A percentile compares a stretch with the other conserved stretches of the same genome.
Evolutionary conservation across 1,284 basidiomycete species (phyloP).

Genomic region (Puccinia hordei): DNA sequence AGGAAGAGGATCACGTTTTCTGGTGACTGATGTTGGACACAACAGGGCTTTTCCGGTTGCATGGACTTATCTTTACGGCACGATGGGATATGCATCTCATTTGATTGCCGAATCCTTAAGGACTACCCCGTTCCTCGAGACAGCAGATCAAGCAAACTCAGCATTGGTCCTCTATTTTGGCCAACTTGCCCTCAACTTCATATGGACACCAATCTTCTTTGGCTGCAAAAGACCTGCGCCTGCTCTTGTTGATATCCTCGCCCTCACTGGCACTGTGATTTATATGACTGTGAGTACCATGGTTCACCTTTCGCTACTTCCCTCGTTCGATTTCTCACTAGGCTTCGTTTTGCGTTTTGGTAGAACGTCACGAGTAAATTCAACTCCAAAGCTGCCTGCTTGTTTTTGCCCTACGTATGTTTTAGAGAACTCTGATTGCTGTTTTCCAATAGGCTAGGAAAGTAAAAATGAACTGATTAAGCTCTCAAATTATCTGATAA

Average conservation of each 20-base stretch:
- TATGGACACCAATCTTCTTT: slow-evolving; percentile 58
- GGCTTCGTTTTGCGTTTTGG: background rate
- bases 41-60: slow-evolving; percentile 51
- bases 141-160: slow-evolving; percentile 52
- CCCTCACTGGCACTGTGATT: slow-evolving; percentile 56
- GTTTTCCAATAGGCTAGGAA: background rate
- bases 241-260: slow-evolving; percentile 56
- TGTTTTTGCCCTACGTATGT: slow-evolving; percentile 47
- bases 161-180: slow-evolving; percentile 57
- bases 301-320: too few relatives aligned
- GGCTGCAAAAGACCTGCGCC: slow-evolving; percentile 55
- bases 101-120: slow-evolving; percentile 55
- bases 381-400: slow-evolving; percentile 50
- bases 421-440: background rate
- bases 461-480: background rate
- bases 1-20: background rate
- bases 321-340: background rate
- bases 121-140: slow-evolving; percentile 53
- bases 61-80: slow-evolving; percentile 57
- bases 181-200: slow-evolving; percentile 57
- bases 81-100: slow-evolving; percentile 57
- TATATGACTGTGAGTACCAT: slow-evolving; percentile 53
- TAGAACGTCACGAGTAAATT: slow-evolving; percentile 54
- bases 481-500: too few relatives aligned
- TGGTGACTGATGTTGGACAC: background rate